Evolutionary conservation across 495 filamentous ascomycete genomes (phyloP).

Genomic region (Cladorrhinum samala): DNA sequence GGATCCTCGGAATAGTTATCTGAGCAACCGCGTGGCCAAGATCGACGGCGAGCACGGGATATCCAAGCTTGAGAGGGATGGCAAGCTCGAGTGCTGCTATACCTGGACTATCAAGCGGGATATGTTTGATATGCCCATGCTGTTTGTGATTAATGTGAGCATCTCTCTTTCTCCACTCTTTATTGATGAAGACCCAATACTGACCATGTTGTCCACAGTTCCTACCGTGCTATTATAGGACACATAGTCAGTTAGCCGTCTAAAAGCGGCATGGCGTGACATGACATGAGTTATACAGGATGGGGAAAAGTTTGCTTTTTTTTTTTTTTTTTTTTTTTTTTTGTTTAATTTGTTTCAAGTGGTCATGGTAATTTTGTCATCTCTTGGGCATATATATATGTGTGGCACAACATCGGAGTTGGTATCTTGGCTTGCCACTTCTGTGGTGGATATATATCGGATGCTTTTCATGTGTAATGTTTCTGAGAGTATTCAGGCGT

Average conservation of each 20-base stretch:
- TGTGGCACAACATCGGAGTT: too few relatives aligned
- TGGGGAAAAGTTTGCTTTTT: too few relatives aligned
- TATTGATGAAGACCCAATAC: not conserved
- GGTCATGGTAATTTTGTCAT: too few relatives aligned
- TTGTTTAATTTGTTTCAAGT: too few relatives aligned
- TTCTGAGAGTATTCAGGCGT: too few relatives aligned
- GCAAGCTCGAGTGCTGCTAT: constrained; percentile 88
- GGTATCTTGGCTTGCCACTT: too few relatives aligned
- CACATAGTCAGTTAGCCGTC: constrained; percentile 44
- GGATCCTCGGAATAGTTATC: constrained; percentile 41
- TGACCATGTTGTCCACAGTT: constrained; percentile 29
- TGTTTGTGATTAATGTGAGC: constrained; percentile 96
- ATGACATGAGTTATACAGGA: too few relatives aligned
- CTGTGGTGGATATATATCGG: too few relatives aligned
- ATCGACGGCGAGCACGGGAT: constrained; percentile 76
- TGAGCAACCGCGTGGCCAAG: constrained; percentile 48
- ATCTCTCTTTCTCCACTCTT: not conserved
- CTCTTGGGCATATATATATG: too few relatives aligned
- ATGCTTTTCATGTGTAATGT: too few relatives aligned
- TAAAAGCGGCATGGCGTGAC: too few relatives aligned
- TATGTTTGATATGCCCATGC: constrained; percentile 97
- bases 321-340: too few relatives aligned
- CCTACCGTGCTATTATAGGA: constrained; percentile 45
- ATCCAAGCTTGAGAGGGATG: constrained; percentile 72
- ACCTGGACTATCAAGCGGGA: constrained; percentile 96